Evolutionary conservation across 2,329 filamentous ascomycete genomes (phyloP).

Genomic region (Botrytis hyacinthi): DNA sequence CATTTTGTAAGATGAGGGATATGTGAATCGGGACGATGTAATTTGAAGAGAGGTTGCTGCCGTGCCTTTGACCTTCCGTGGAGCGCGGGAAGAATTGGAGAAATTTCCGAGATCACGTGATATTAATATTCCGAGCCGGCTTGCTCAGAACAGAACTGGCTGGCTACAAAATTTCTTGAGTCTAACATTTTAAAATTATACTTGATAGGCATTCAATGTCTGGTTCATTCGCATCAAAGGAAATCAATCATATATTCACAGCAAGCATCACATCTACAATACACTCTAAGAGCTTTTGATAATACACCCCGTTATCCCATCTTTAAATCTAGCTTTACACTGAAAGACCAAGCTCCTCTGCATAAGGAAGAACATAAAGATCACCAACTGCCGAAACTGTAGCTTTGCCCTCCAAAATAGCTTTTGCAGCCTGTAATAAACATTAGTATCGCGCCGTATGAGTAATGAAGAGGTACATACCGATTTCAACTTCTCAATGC

Average conservation of each 20-base stretch:
- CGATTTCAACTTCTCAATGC: conserved; percentile 78
- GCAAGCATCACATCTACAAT: conserved; percentile 34
- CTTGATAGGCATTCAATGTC: not conserved
- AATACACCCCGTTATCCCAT: conserved; percentile 36
- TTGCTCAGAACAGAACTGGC: not conserved
- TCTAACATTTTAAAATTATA: not conserved
- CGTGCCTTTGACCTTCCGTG: conserved; percentile 25
- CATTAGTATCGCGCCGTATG: conserved; percentile 36
- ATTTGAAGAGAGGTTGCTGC: conserved; percentile 26
- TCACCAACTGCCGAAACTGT: conserved; percentile 89
- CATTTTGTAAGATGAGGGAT: conserved; percentile 54
- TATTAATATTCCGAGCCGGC: not conserved
- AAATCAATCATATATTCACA: conserved; percentile 35
- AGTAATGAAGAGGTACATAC: conserved; percentile 53
- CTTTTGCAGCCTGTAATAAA: conserved; percentile 71
- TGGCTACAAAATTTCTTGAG: not conserved
- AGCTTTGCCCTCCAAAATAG: conserved; percentile 83
- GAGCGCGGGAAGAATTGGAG: conserved; percentile 16
- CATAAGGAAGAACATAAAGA: conserved; percentile 85
- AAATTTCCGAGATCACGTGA: conserved; percentile 18
- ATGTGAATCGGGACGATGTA: conserved; percentile 25
- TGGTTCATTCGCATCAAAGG: not conserved
- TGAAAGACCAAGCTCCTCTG: conserved; percentile 88
- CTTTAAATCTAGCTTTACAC: conserved; percentile 61
- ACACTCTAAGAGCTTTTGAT: conserved; percentile 40